Conservation (phyloP, 805 yeast species). For the Cyberlindnera mrakii region DNA sequence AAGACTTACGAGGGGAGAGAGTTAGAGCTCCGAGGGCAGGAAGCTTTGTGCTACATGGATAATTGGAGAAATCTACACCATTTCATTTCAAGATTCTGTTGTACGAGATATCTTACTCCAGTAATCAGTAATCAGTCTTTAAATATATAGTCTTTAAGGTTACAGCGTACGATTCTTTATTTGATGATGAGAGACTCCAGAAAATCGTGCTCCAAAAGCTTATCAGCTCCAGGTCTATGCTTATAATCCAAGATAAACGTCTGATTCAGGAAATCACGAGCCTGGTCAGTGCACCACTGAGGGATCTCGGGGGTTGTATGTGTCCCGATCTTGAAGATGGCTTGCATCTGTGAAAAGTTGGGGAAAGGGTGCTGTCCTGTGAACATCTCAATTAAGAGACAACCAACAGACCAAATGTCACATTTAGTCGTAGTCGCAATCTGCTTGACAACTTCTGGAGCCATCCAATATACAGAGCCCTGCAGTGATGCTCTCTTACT, state of each 20-base stretch:
- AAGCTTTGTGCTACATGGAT: neutral
- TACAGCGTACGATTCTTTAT: neutral
- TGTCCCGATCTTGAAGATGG: conserved; percentile 89
- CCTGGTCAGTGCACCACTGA: conserved; percentile 59
- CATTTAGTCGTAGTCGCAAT: conserved; percentile 87
- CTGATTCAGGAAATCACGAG: conserved; percentile 54
- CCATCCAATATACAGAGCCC: conserved; percentile 99
- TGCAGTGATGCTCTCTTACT: conserved; percentile 75
- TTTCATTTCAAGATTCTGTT: no score
- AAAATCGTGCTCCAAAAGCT: conserved; percentile 61
- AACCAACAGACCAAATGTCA: conserved; percentile 97
- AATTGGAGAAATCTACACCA: no score
- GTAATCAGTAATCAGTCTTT: no score
- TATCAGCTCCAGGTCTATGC: conserved; percentile 68
- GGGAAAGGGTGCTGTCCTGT: conserved; percentile 97
- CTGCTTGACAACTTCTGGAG: conserved; percentile 96
- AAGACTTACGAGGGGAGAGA: neutral
- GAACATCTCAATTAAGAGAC: conserved; percentile 89
- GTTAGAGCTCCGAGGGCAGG: neutral
- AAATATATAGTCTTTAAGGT: no score
- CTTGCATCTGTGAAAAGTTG: conserved; percentile 92
- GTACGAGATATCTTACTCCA: no score
- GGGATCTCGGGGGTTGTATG: conserved; percentile 79
- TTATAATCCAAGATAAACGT: conserved; percentile 74
- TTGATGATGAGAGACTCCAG: conserved; percentile 21